These are phyloP conservation scores for Lipomyces mesembrius DNA, from an alignment of 805 yeast genomes.

Conservation along the genomic window DNA sequence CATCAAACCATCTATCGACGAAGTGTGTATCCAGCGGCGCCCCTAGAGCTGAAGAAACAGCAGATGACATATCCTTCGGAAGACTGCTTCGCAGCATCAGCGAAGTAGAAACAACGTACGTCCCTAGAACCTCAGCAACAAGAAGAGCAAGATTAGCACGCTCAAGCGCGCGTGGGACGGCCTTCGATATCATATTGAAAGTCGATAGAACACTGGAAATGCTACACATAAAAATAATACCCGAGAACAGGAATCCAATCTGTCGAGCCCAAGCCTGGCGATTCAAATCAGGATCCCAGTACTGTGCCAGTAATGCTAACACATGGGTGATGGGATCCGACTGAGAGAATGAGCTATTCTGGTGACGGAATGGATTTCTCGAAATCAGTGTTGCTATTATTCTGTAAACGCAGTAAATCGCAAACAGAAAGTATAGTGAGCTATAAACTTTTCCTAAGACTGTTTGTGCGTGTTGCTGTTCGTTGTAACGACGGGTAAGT, in stretches of 20 bases:
- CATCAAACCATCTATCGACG: conserved; percentile 50
- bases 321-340: conserved; percentile 38
- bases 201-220: conserved; percentile 48
- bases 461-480: conserved; percentile 43
- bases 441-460: conserved; percentile 43
- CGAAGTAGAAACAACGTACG: conserved; percentile 50
- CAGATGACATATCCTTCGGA: conserved; percentile 49
- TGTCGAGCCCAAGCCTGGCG: conserved; percentile 48
- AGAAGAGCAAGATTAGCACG: conserved; percentile 41
- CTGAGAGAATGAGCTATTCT: conserved; percentile 36
- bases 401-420: conserved; percentile 51
- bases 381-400: conserved; percentile 44
- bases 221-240: conserved; percentile 47
- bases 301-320: conserved; percentile 37
- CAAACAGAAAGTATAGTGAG: conserved; percentile 43
- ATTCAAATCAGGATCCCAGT: conserved; percentile 40
- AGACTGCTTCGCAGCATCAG: conserved; percentile 49
- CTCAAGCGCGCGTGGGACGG: conserved; percentile 42
- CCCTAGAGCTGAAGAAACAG: conserved; percentile 49
- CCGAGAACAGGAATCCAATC: conserved; percentile 49
- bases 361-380: conserved; percentile 41
- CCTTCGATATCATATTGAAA: conserved; percentile 43
- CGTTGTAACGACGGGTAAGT: conserved; percentile 38
- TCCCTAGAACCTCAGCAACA: conserved; percentile 47
- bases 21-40: conserved; percentile 47